These are phyloP conservation scores for Candida glucosophila DNA, from an alignment of 1,139 yeast genomes.

Conservation along the genomic window DNA sequence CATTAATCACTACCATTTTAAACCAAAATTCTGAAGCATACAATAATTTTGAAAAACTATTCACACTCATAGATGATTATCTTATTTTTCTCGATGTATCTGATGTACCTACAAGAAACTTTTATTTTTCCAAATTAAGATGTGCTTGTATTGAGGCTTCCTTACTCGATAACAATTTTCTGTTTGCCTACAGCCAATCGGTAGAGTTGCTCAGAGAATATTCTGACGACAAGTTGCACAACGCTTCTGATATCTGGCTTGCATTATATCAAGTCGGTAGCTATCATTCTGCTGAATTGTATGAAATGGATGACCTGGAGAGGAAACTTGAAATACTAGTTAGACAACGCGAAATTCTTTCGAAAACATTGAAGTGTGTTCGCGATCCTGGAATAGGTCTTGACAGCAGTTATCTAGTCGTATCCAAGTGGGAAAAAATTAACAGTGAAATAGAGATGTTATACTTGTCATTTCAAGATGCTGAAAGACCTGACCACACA, in stretches of 20 bases:
- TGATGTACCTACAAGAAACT: conserved; percentile 5
- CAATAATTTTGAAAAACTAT: conserved; percentile 35
- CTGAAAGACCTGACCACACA: too few relatives aligned
- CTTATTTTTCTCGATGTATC: conserved; percentile 15
- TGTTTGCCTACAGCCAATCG: conserved; percentile 37
- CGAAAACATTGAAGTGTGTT: conserved; percentile 30
- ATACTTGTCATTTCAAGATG: conserved; percentile 2
- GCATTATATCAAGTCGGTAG: conserved; percentile 58
- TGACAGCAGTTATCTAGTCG: conserved; percentile 23
- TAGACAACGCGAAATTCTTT: conserved; percentile 42
- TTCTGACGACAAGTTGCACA: conserved; percentile 6
- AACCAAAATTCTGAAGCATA: conserved; percentile 52
- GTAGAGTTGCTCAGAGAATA: conserved; percentile 20
- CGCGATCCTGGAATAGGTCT: conserved; percentile 10
- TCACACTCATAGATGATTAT: conserved; percentile 32
- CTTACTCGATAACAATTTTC: conserved; percentile 44
- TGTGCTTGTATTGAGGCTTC: conserved; percentile 53
- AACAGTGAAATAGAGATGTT: conserved; percentile 21
- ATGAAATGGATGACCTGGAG: conserved; percentile 13
- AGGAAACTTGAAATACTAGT: conserved; percentile 13
- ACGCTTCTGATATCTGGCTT: conserved; percentile 42
- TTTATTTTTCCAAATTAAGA: conserved; percentile 28
- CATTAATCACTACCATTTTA: conserved; percentile 29
- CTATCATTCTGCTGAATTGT: conserved; percentile 43
- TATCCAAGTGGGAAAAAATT: conserved; percentile 29